Evolutionary conservation across 1,284 basidiomycete genomes (phyloP), one percentile per base, ranked within the genome.

Genomic region (Microbotryum lychnidis-dioicae): DNA sequence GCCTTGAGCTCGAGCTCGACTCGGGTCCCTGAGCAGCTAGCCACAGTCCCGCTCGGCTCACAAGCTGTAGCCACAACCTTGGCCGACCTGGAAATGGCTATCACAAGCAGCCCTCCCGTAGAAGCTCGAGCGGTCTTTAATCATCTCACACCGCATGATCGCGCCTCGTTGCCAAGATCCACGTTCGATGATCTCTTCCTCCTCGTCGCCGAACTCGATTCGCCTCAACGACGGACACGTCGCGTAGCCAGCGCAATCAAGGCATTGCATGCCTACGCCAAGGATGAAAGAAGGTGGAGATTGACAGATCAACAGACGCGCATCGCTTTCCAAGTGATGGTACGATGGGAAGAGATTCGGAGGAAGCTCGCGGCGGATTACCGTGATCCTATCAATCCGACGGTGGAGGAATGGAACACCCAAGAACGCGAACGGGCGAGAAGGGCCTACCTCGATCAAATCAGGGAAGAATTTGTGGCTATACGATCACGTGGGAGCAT

Each of bases 171-270:
- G 12, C 10, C 56, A 0, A 56, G 56, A 14, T 1, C 18, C 6
- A 31, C 50, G 12, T 61, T 64, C 23, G 59, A 64, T 54, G 9
- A 29, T n/a, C 42, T 54, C 18, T 64, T 52, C 29, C 10, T 54
- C n/a, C 52, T 25, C 1, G 5, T 46, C 25, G 45, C 49, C 25
- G 23, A 47, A n/a, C 44, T 33, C 45, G 23, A 29, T 4, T 16
- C 29, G 23, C 27, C 2, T 16, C 10, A 5, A 20, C 45, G 50
- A 53, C 7, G 9, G 44, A 6, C 47, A 21, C 45, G 53, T 33
- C 27, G 31, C 31, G n/a, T 33, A 21, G 31, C 37, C 14, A 45
- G 55, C 7, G 14, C 48, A 14, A 50, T 64, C n/a, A 58, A 54
- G 37, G 46, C 46, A 14, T 45, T 64, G 12, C 45, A 50, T 7